Evolutionary conservation across 352 stramenopile genomes (phyloP).

Genomic region (Phytophthora ramorum): DNA sequence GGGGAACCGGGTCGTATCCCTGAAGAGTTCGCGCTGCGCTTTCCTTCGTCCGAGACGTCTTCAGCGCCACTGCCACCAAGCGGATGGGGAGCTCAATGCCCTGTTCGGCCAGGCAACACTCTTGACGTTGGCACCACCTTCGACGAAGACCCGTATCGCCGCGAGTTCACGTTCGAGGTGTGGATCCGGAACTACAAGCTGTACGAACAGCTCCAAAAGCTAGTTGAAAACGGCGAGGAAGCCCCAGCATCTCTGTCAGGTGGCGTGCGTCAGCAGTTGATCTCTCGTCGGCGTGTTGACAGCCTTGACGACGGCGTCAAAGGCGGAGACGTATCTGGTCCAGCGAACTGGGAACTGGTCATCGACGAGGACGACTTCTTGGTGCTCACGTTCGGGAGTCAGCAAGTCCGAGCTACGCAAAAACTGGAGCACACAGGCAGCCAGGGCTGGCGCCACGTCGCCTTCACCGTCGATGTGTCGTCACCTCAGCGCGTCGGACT

Average conservation of each 20-base stretch:
- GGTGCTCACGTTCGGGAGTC: constrained; percentile 52
- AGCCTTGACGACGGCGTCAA: constrained; percentile 31
- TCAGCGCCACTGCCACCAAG: constrained; percentile 9
- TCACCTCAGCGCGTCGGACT: constrained; percentile 54
- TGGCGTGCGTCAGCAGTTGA: constrained; percentile 24
- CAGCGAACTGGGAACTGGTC: constrained; percentile 54
- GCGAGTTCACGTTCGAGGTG: constrained; percentile 78
- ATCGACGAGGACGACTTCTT: constrained; percentile 54
- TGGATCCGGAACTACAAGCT: constrained; percentile 75
- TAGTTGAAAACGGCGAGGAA: constrained; percentile 31
- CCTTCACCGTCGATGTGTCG: constrained; percentile 70
- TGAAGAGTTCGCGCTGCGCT: constrained; percentile 72
- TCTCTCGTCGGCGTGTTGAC: constrained; percentile 27
- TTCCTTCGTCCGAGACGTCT: constrained; percentile 33
- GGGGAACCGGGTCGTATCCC: constrained; percentile 74
- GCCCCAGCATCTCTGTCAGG: constrained; percentile 11
- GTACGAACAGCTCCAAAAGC: constrained; percentile 37
- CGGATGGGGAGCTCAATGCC: constrained; percentile 63
- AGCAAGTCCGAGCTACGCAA: constrained; percentile 54
- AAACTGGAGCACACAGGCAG: constrained; percentile 35
- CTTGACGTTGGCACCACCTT: constrained; percentile 75
- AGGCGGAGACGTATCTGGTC: constrained; percentile 23
- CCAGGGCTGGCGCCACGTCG: constrained; percentile 70
- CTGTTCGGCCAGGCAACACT: constrained; percentile 59
- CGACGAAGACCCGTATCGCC: constrained; percentile 84